Evolutionary conservation across 805 yeast genomes (phyloP).

Genomic region (Ogataea saltuana): DNA sequence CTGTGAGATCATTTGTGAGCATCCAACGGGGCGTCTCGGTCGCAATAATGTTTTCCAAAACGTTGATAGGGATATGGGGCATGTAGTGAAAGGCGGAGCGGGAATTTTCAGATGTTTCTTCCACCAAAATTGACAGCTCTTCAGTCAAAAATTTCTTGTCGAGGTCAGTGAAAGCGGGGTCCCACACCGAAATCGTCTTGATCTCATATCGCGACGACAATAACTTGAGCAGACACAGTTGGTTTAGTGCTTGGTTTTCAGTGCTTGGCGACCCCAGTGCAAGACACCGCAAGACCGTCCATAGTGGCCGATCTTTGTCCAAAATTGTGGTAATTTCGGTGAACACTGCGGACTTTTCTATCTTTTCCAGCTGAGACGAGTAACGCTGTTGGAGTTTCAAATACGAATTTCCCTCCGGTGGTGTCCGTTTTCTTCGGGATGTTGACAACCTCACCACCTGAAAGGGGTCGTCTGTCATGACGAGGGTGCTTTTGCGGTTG

Average conservation of each 20-base stretch:
- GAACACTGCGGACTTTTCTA: constrained; percentile 11
- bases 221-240: constrained; percentile 28
- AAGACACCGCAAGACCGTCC: constrained; percentile 29
- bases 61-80: constrained; percentile 38
- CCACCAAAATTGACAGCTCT: constrained; percentile 18
- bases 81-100: constrained; percentile 28
- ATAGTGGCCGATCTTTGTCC: constrained; percentile 9
- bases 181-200: constrained; percentile 29
- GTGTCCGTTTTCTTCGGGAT: neutral
- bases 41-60: constrained; percentile 29
- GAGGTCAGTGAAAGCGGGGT: constrained; percentile 31
- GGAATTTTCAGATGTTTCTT: constrained; percentile 9
- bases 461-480: too few relatives aligned
- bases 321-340: constrained; percentile 14
- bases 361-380: constrained; percentile 5
- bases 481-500: too few relatives aligned
- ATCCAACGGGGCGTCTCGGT: constrained; percentile 27
- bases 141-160: constrained; percentile 26
- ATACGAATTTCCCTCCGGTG: neutral
- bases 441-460: neutral
- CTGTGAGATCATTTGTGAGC: constrained; percentile 34
- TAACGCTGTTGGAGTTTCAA: neutral
- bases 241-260: constrained; percentile 31
- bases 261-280: constrained; percentile 32
- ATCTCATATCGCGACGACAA: constrained; percentile 17